Conservation (phyloP, 2,329 filamentous ascomycete genomes). For the Curvularia verruculosa region DNA sequence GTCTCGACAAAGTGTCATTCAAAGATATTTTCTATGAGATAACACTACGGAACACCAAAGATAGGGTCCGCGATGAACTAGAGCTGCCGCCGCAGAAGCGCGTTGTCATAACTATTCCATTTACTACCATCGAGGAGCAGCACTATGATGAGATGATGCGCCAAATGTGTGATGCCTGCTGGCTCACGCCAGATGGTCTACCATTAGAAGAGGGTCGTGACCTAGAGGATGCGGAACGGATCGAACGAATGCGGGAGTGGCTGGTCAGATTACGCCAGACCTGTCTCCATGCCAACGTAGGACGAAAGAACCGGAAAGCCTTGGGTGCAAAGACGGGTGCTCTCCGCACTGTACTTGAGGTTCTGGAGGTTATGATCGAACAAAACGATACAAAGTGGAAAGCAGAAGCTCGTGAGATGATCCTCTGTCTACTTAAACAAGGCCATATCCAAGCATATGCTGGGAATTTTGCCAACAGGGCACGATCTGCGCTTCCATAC, state of each 20-base stretch:
- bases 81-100: constrained; percentile 81
- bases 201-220: constrained; percentile 69
- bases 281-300: constrained; percentile 84
- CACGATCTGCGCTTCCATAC: constrained; percentile 70
- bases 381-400: constrained; percentile 73
- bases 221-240: constrained; percentile 60
- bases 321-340: constrained; percentile 68
- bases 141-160: constrained; percentile 80
- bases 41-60: constrained; percentile 85
- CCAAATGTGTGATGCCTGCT: constrained; percentile 74
- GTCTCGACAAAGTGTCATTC: constrained; percentile 71
- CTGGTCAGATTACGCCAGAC: constrained; percentile 79
- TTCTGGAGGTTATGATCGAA: constrained; percentile 90
- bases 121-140: constrained; percentile 88
- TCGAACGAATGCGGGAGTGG: constrained; percentile 80
- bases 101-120: constrained; percentile 86
- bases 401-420: constrained; percentile 69
- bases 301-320: constrained; percentile 67
- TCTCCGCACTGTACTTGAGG: constrained; percentile 81
- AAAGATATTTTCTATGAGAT: constrained; percentile 71
- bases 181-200: constrained; percentile 67
- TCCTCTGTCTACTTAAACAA: constrained; percentile 68
- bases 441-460: constrained; percentile 83
- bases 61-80: constrained; percentile 77
- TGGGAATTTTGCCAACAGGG: constrained; percentile 58